Evolutionary conservation across 2,329 filamentous ascomycete genomes (phyloP).

Genomic region (Venturiaceae sp.): DNA sequence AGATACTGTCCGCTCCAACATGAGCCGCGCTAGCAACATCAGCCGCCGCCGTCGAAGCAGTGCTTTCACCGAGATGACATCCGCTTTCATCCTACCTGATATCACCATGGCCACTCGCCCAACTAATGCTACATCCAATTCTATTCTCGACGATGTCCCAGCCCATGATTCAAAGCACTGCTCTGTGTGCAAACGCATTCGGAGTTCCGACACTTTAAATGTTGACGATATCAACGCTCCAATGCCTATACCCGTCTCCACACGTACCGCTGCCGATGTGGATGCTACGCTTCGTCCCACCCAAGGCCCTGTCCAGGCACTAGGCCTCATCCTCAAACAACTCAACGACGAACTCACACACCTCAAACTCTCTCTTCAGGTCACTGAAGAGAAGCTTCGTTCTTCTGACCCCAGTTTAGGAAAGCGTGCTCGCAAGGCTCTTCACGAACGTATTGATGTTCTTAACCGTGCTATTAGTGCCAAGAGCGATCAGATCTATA

Average conservation of each 20-base stretch:
- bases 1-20: slow-evolving; percentile 6
- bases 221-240: slow-evolving; percentile 33
- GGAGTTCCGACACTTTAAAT: slow-evolving; percentile 18
- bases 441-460: slow-evolving; percentile 52
- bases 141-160: slow-evolving; percentile 20
- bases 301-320: slow-evolving; percentile 59
- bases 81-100: slow-evolving; percentile 54
- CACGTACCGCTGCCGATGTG: slow-evolving; percentile 31
- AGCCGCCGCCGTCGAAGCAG: slow-evolving; percentile 39
- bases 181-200: slow-evolving; percentile 43
- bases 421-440: slow-evolving; percentile 51
- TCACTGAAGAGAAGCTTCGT: slow-evolving; percentile 54
- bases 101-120: slow-evolving; percentile 39
- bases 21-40: slow-evolving; percentile 17
- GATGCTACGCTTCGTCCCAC: slow-evolving; percentile 51
- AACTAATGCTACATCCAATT: slow-evolving; percentile 13
- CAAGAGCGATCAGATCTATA: slow-evolving; percentile 73
- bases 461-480: slow-evolving; percentile 56
- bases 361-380: slow-evolving; percentile 58
- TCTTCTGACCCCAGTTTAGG: slow-evolving; percentile 56
- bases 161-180: slow-evolving; percentile 45
- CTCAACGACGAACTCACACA: slow-evolving; percentile 72
- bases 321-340: slow-evolving; percentile 75
- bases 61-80: slow-evolving; percentile 44
- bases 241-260: slow-evolving; percentile 39